These are phyloP conservation scores for Casaregolazyma suthepensis DNA, from an alignment of 1,139 yeast species.

Conservation along the genomic window DNA sequence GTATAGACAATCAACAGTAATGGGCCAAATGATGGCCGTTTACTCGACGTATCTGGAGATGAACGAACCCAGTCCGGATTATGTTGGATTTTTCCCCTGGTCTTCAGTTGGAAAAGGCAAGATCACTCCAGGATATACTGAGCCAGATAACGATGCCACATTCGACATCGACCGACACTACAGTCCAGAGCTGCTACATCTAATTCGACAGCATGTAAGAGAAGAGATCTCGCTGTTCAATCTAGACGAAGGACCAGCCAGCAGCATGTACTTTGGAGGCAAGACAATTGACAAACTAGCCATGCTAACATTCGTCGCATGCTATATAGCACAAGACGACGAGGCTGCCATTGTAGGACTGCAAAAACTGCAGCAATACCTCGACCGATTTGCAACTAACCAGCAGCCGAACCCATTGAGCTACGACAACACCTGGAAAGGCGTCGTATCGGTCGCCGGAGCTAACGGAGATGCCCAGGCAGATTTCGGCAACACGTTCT, in stretches of 20 bases:
- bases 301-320: slow-evolving; percentile 52
- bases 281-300: slow-evolving; percentile 66
- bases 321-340: slow-evolving; percentile 45
- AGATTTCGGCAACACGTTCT: slow-evolving; percentile 57
- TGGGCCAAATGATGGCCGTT: slow-evolving; percentile 59
- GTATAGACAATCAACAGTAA: slow-evolving; percentile 50
- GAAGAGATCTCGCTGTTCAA: slow-evolving; percentile 44
- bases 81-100: slow-evolving; percentile 59
- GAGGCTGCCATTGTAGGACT: slow-evolving; percentile 43
- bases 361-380: slow-evolving; percentile 45
- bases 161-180: slow-evolving; percentile 34
- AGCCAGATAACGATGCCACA: slow-evolving; percentile 8
- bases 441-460: slow-evolving; percentile 52
- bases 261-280: slow-evolving; percentile 57
- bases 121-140: slow-evolving; percentile 2
- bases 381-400: slow-evolving; percentile 42
- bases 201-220: slow-evolving; percentile 48
- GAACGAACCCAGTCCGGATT: slow-evolving; percentile 44
- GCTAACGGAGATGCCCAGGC: slow-evolving; percentile 41
- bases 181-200: slow-evolving; percentile 43
- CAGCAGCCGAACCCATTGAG: slow-evolving; percentile 51
- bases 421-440: slow-evolving; percentile 61
- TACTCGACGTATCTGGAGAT: slow-evolving; percentile 46
- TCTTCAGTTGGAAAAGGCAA: slow-evolving; percentile 25
- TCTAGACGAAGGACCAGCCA: slow-evolving; percentile 42